Conservation (phyloP, 208 protist species). For the Crithidia sp. region DNA sequence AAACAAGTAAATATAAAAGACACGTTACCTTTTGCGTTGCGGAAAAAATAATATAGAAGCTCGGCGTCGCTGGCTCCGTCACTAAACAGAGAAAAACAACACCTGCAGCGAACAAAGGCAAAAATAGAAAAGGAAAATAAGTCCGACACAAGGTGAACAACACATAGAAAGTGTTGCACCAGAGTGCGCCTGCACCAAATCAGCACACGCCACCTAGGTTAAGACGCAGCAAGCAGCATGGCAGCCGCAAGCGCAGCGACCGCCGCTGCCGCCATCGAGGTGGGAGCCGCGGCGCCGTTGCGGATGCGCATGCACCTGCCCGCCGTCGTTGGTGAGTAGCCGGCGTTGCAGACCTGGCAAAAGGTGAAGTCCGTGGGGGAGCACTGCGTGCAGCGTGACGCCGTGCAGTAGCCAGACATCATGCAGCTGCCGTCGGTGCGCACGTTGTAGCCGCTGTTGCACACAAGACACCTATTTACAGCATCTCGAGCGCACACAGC, state of each 20-base stretch:
- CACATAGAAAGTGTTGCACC: too few species aligned
- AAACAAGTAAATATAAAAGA: too few species aligned
- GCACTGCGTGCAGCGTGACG: slow-evolving; percentile 5
- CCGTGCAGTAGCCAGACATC: background rate
- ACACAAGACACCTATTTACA: background rate
- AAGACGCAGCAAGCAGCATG: background rate
- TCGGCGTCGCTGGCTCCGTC: too few species aligned
- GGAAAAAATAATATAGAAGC: too few species aligned
- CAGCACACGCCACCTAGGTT: too few species aligned
- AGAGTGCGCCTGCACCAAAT: too few species aligned
- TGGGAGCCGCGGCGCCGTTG: background rate
- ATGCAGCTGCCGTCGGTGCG: background rate
- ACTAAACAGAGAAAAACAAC: too few species aligned
- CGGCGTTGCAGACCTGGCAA: background rate
- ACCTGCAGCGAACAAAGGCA: too few species aligned
- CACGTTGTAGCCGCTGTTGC: background rate
- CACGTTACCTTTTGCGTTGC: too few species aligned
- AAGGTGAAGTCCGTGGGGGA: background rate
- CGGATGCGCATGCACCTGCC: background rate
- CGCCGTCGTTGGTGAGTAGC: background rate
- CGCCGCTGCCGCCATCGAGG: background rate
- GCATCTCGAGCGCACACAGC: background rate
- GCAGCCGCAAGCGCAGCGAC: background rate
- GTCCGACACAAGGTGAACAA: too few species aligned
- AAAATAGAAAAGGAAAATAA: too few species aligned